These are phyloP conservation scores for Fusarium sublunatum DNA, from an alignment of 2,329 filamentous ascomycete genomes.

Conservation along the genomic window DNA sequence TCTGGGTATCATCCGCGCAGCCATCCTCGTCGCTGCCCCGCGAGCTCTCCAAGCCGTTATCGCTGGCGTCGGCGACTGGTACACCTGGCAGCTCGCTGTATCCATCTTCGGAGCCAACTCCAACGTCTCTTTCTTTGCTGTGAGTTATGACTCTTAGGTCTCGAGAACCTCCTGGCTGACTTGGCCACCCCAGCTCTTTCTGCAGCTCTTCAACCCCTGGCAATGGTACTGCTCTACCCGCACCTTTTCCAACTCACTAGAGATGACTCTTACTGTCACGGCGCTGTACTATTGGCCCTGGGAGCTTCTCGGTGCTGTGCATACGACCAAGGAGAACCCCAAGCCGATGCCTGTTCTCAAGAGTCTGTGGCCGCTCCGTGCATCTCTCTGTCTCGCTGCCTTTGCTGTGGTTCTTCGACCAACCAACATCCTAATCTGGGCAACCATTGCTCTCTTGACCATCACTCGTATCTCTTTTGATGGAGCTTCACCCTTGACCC, in stretches of 20 bases:
- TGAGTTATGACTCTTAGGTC: constrained; percentile 56
- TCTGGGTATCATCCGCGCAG: constrained; percentile 67
- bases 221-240: constrained; percentile 96
- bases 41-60: constrained; percentile 80
- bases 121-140: constrained; percentile 74
- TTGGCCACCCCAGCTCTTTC: constrained; percentile 47
- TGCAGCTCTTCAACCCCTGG: constrained; percentile 70
- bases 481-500: constrained; percentile 56
- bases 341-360: constrained; percentile 45
- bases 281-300: constrained; percentile 91
- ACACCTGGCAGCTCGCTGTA: constrained; percentile 84
- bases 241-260: constrained; percentile 93
- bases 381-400: constrained; percentile 80
- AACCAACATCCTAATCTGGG: constrained; percentile 90
- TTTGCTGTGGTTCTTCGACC: constrained; percentile 87
- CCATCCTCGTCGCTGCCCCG: constrained; percentile 77
- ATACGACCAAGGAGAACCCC: constrained; percentile 55
- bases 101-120: constrained; percentile 76
- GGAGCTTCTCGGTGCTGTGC: constrained; percentile 67
- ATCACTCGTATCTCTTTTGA: constrained; percentile 56
- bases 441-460: constrained; percentile 65
- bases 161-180: neutral
- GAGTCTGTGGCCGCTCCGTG: constrained; percentile 53
- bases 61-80: constrained; percentile 84
- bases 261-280: constrained; percentile 85